Evolutionary conservation across 257 asterid genomes (phyloP).

Genomic region (Gentiana macrophylla): DNA sequence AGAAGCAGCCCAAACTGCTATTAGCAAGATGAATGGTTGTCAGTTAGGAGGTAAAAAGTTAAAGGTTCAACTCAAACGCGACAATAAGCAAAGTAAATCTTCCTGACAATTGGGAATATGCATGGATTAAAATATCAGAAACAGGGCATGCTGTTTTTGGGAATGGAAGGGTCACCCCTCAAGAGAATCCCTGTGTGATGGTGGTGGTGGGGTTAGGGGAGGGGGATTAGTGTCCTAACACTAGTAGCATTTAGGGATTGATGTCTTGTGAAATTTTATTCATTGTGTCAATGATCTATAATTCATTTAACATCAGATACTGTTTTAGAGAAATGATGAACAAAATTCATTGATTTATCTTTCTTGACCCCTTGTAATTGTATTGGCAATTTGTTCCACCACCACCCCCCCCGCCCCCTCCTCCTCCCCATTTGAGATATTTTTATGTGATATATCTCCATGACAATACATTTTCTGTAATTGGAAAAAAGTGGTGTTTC

Average conservation of each 20-base stretch:
- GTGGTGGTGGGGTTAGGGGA: conserved; percentile 9
- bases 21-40: conserved; percentile 71
- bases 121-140: conserved; percentile 17
- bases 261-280: conserved; percentile 48
- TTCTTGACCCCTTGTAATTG: not conserved
- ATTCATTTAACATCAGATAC: conserved; percentile 41
- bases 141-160: conserved; percentile 22
- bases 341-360: conserved; percentile 46
- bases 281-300: conserved; percentile 42
- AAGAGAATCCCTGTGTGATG: not conserved
- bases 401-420: no score
- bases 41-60: conserved; percentile 81
- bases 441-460: not conserved
- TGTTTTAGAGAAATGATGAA: conserved; percentile 26
- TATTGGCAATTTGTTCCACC: no score
- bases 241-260: conserved; percentile 28
- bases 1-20: conserved; percentile 73
- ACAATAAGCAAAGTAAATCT: conserved; percentile 47
- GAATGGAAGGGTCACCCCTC: conserved; percentile 21
- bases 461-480: not conserved
- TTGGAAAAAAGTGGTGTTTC: no score
- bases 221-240: conserved; percentile 23
- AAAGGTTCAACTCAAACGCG: conserved; percentile 93
- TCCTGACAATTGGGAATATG: conserved; percentile 34
- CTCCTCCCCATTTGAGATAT: no score